Conservation (phyloP, 345 rosid genomes). For the Murraya koenigii region DNA sequence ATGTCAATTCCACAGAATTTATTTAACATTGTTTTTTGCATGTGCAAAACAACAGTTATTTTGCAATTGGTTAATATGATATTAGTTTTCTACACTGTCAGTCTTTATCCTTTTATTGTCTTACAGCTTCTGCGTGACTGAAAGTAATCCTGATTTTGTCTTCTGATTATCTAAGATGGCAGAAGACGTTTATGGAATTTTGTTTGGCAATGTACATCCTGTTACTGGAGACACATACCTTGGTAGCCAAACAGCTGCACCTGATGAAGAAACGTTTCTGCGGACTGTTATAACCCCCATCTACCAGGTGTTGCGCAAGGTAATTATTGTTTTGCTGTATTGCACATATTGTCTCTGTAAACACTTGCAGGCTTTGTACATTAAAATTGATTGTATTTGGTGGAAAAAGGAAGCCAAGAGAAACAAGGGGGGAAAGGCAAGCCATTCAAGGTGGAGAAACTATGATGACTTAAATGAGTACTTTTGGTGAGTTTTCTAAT, state of each 20-base stretch:
- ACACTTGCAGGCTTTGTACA: neutral
- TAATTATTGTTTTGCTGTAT: conserved; percentile 25
- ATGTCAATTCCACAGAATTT: neutral
- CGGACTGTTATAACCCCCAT: conserved; percentile 75
- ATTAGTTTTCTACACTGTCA: neutral
- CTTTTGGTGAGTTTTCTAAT: conserved; percentile 67
- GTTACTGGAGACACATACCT: conserved; percentile 52
- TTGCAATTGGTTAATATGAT: conserved; percentile 3
- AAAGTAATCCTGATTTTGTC: conserved; percentile 26
- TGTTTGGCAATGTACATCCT: conserved; percentile 45
- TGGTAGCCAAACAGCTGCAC: conserved; percentile 29
- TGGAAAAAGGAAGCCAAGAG: conserved; percentile 72
- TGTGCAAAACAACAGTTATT: neutral
- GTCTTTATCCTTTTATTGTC: neutral
- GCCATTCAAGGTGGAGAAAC: conserved; percentile 98
- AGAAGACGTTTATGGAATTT: conserved; percentile 50
- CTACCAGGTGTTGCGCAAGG: conserved; percentile 71
- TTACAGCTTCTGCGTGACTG: conserved; percentile 7
- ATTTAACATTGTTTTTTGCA: neutral
- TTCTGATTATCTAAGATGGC: conserved; percentile 68
- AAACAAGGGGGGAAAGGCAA: conserved; percentile 80
- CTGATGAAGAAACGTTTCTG: conserved; percentile 80
- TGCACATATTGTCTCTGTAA: neutral
- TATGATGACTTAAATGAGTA: conserved; percentile 97
- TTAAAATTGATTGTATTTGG: conserved; percentile 24